Conservation (phyloP, 805 yeast species). For the Kodamaea leandrae region DNA sequence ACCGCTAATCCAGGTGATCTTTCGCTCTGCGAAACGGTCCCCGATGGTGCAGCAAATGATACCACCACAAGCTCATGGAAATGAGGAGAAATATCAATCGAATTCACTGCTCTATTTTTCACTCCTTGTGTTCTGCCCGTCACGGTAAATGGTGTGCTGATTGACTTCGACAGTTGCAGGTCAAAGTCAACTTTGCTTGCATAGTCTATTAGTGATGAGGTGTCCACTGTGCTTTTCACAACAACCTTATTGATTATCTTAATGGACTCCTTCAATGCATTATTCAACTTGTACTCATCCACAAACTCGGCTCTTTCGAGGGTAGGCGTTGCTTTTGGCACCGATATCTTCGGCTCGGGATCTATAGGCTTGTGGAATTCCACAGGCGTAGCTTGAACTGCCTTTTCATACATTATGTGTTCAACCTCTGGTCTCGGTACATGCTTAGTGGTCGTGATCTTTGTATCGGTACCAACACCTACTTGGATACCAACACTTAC, state of each 20-base stretch:
- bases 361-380: neutral
- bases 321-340: neutral
- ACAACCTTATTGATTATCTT: slow-evolving; percentile 22
- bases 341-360: neutral
- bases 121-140: neutral
- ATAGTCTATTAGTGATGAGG: slow-evolving; percentile 7
- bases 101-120: slow-evolving; percentile 3
- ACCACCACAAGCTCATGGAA: slow-evolving; percentile 15
- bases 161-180: slow-evolving; percentile 3
- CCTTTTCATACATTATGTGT: slow-evolving; percentile 20
- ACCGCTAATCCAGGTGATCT: slow-evolving; percentile 13
- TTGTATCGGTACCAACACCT: slow-evolving; percentile 12
- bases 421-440: slow-evolving; percentile 9
- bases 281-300: slow-evolving; percentile 20
- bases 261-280: slow-evolving; percentile 22
- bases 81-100: slow-evolving; percentile 14
- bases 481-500: slow-evolving; percentile 31
- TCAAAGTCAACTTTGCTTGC: slow-evolving; percentile 9
- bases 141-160: slow-evolving; percentile 2
- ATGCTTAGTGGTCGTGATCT: neutral
- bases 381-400: slow-evolving; percentile 19
- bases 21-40: neutral
- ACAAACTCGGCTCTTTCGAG: slow-evolving; percentile 6
- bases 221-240: slow-evolving; percentile 4
- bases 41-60: slow-evolving; percentile 3